A percentile compares a stretch with the other conserved stretches of the same genome.
Evolutionary conservation across 352 stramenopile species (phyloP).

Genomic region (Elongisporangium prolatum): DNA sequence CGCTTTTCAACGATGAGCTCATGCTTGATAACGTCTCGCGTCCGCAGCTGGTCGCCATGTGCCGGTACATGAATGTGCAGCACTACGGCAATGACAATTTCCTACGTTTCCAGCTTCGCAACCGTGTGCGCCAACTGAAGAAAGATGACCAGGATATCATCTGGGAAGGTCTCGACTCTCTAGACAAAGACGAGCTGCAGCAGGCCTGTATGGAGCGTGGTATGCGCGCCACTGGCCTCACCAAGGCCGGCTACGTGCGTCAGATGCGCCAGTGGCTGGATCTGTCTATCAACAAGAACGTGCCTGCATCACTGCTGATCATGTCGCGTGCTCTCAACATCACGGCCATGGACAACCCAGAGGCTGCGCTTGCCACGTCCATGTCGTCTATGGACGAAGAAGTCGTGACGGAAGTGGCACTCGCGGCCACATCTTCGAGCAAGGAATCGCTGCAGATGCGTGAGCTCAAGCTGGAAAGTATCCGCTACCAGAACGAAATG

Average conservation of each 20-base stretch:
- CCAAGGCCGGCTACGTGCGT: constrained; percentile 93
- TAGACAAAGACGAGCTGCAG: constrained; percentile 98
- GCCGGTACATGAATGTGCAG: constrained; percentile 95
- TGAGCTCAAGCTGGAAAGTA: constrained; percentile 87
- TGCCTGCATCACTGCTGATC: constrained; percentile 98
- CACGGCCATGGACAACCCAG: constrained; percentile 74
- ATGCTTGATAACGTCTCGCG: constrained; percentile 98
- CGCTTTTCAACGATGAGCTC: constrained; percentile 97
- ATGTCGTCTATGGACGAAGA: constrained; percentile 88
- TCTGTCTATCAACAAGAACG: constrained; percentile 97
- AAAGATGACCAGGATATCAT: constrained; percentile 99
- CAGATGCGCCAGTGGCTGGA: constrained; percentile 98
- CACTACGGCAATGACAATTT: constrained; percentile 97
- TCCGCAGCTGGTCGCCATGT: constrained; percentile 97
- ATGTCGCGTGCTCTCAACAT: constrained; percentile 98
- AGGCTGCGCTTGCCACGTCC: constrained; percentile 81
- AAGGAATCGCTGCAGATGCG: constrained; percentile 71
- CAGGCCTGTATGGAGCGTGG: constrained; percentile 96
- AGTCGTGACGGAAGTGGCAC: constrained; percentile 81
- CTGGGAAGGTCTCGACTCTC: constrained; percentile 96
- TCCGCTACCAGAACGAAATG: constrained; percentile 96
- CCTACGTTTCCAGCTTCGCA: constrained; percentile 93
- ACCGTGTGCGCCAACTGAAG: constrained; percentile 91
- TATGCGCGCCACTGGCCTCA: constrained; percentile 96
- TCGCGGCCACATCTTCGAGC: constrained; percentile 63